These are phyloP conservation scores for Phytophthora meadii DNA, from an alignment of 352 stramenopile species.

Conservation along the genomic window DNA sequence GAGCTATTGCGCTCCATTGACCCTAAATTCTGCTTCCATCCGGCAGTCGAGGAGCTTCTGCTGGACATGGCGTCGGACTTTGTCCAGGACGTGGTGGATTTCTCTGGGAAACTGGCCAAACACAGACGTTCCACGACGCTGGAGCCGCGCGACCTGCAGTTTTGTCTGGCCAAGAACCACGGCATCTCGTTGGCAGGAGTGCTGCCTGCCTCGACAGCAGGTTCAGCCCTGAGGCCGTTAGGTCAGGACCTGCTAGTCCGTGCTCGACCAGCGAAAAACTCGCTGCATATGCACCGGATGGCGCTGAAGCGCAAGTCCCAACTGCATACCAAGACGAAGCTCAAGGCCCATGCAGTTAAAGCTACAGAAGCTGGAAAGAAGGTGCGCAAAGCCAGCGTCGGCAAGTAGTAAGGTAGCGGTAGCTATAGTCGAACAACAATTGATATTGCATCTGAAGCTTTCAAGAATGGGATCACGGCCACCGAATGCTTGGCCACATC, in stretches of 20 bases:
- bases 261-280: constrained; percentile 71
- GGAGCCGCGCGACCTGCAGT: constrained; percentile 80
- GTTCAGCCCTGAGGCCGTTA: constrained; percentile 51
- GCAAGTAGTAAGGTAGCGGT: constrained; percentile 35
- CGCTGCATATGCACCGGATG: constrained; percentile 84
- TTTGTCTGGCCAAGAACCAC: constrained; percentile 87
- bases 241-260: constrained; percentile 66
- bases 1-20: constrained; percentile 77
- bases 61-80: constrained; percentile 87
- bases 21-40: constrained; percentile 77
- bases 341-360: constrained; percentile 55
- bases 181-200: constrained; percentile 81
- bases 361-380: constrained; percentile 50
- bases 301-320: constrained; percentile 79
- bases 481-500: too few relatives aligned
- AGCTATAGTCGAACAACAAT: constrained; percentile 3
- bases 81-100: constrained; percentile 76
- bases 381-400: constrained; percentile 59
- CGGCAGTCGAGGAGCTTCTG: constrained; percentile 81
- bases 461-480: too few relatives aligned
- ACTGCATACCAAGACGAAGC: constrained; percentile 55
- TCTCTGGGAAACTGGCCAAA: constrained; percentile 71
- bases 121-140: constrained; percentile 79
- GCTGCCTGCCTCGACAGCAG: constrained; percentile 30
- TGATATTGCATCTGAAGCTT: constrained; percentile 11